Evolutionary conservation across 108 stramenopile genomes (phyloP), one percentile per base, ranked within the genome.

Genomic region (Licmophora abbreviata): DNA sequence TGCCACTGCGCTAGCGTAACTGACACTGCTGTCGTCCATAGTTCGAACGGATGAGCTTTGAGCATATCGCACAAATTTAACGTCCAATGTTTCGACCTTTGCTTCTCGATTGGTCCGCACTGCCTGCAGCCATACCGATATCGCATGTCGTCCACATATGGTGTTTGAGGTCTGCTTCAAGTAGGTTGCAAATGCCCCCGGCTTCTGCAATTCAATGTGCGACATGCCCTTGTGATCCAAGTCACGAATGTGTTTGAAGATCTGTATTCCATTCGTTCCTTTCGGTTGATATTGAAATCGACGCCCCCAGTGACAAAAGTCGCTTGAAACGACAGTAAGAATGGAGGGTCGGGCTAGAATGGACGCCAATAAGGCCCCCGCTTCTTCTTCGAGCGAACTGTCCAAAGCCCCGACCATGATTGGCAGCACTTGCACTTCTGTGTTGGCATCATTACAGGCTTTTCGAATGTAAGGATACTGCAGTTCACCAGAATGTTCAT

Each of bases 401-500:
- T 59, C 60, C 18, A 87, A 61, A 20, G 70, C 58, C 3, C 89
- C 89, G 25, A 81, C 70, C 89, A 92, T 92, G 36, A 92, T 80
- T 10, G 89, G 89, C 27, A 92, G 48, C 0, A 92, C 79, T 43
- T 45, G 50, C 20, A 79, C 22, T 25, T 62, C 43, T 28, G 34
- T 35, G 12, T 35, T 35, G 12, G 12, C 38, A 23, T 29, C 51
- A 40, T 31, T 56, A 12, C 75, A 29, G 31, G 81, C 67, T 48
- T 87, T 76, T 51, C 73, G 69, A 46, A 92, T 74, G 41, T 69
- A 92, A 1, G 89, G 89, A 56, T 87, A 92, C 51, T 87, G 85
- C 89, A 92, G 87, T 70, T 91, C 89, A 32, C 85, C 89, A 9
- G 77, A 79, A 54, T 91, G 89, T 54, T 91, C 89, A 12, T 62